A percentile compares a stretch with the other conserved stretches of the same genome.
These are phyloP conservation scores for Smittium culicis DNA, from an alignment of 371 early-diverging fungal genomes.

Conservation along the genomic window DNA sequence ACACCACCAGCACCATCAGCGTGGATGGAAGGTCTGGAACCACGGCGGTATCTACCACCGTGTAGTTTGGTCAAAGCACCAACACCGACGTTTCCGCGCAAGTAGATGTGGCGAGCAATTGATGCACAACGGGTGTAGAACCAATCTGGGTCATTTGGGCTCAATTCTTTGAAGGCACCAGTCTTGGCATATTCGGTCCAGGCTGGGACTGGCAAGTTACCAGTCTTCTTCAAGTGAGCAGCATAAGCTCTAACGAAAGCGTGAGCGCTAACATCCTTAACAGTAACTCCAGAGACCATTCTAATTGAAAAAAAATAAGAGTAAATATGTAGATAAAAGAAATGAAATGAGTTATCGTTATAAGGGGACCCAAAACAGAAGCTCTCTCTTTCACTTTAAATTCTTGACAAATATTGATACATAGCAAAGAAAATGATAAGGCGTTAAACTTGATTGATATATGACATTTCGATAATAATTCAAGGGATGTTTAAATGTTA, in stretches of 20 bases:
- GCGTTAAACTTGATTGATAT: too few species aligned
- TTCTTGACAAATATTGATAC: too few species aligned
- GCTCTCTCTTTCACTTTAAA: too few species aligned
- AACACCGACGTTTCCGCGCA: slow-evolving; percentile 82
- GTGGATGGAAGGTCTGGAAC: slow-evolving; percentile 86
- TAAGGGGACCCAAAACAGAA: too few species aligned
- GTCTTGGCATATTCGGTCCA: slow-evolving; percentile 98
- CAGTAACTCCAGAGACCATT: slow-evolving; percentile 59
- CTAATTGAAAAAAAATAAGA: too few species aligned
- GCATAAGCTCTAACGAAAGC: slow-evolving; percentile 94
- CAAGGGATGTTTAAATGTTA: too few species aligned
- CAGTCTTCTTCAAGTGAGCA: slow-evolving; percentile 93
- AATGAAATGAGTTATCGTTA: too few species aligned
- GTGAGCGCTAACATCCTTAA: slow-evolving; percentile 93
- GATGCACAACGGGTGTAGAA: slow-evolving; percentile 95
- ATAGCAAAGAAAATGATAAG: too few species aligned
- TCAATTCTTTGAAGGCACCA: slow-evolving; percentile 87
- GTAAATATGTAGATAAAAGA: too few species aligned
- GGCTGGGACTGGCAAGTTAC: slow-evolving; percentile 94
- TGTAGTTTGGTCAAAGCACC: slow-evolving; percentile 87
- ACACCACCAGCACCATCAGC: slow-evolving; percentile 77
- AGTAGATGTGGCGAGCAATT: slow-evolving; percentile 95
- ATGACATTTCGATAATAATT: too few species aligned
- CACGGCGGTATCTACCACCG: slow-evolving; percentile 88
- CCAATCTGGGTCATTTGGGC: slow-evolving; percentile 97